Conservation (phyloP, 169 alveolate genomes). For the Plasmodium cynomolgi region DNA sequence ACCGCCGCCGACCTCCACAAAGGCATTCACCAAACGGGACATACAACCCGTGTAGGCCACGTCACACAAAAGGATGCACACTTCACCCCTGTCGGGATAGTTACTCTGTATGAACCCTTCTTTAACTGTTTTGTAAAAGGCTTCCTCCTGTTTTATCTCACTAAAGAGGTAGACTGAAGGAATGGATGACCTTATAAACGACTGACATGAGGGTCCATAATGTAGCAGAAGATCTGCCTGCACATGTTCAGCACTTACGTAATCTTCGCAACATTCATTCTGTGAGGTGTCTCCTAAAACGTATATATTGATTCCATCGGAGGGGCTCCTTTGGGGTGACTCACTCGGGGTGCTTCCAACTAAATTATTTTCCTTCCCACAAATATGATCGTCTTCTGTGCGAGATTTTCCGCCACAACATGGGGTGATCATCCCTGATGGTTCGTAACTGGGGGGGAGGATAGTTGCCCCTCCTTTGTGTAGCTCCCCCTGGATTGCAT, state of each 20-base stretch:
- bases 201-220: conserved; percentile 61
- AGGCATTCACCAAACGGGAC: background rate
- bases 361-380: background rate
- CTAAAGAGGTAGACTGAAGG: conserved; percentile 57
- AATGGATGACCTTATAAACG: conserved; percentile 27
- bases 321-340: background rate
- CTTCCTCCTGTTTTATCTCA: conserved; percentile 6
- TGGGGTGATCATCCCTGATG: background rate
- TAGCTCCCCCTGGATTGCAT: background rate
- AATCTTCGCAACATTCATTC: conserved; percentile 71
- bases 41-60: conserved; percentile 2
- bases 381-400: background rate
- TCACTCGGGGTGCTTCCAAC: background rate
- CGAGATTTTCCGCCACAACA: background rate
- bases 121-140: background rate
- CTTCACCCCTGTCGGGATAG: background rate
- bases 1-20: background rate
- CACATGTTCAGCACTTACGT: conserved; percentile 72
- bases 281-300: conserved; percentile 59
- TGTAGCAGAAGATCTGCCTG: conserved; percentile 63
- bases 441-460: background rate
- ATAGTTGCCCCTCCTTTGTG: background rate
- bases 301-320: conserved; percentile 7
- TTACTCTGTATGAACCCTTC: background rate
- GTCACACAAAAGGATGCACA: conserved; percentile 30